phyloP scores from a whole-genome alignment of 2,329 filamentous ascomycete genomes.

The Trichocomaceae sp. region DNA sequence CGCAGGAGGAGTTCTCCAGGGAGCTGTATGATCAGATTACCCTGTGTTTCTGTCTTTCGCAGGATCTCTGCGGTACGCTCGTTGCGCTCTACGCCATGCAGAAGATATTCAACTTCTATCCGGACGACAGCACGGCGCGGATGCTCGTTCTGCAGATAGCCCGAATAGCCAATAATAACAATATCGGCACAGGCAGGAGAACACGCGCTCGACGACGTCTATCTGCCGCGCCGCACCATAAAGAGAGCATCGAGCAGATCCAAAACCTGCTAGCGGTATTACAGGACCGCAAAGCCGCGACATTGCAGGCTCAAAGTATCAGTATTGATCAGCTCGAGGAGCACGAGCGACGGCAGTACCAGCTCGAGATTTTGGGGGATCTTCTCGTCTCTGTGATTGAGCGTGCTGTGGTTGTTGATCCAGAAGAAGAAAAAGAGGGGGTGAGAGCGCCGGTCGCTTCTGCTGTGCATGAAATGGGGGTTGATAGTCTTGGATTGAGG shows the following conservation, averaged over 20 bases:
- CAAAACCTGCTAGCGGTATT: slow-evolving; percentile 40
- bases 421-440: slow-evolving; percentile 19
- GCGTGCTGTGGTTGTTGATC: slow-evolving; percentile 21
- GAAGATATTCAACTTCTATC: slow-evolving; percentile 39
- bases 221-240: slow-evolving; percentile 35
- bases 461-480: slow-evolving; percentile 35
- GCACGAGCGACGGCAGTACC: slow-evolving; percentile 32
- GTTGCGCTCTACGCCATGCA: slow-evolving; percentile 45
- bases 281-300: slow-evolving; percentile 31
- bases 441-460: slow-evolving; percentile 29
- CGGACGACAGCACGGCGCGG: slow-evolving; percentile 42
- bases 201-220: slow-evolving; percentile 35
- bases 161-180: slow-evolving; percentile 27
- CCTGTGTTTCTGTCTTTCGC: slow-evolving; percentile 44
- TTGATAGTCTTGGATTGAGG: slow-evolving; percentile 19
- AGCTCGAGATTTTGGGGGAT: slow-evolving; percentile 39
- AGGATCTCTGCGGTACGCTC: slow-evolving; percentile 45
- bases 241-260: slow-evolving; percentile 41
- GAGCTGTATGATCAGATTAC: slow-evolving; percentile 49
- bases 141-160: slow-evolving; percentile 46
- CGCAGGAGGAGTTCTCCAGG: slow-evolving; percentile 37
- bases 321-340: slow-evolving; percentile 31
- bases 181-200: slow-evolving; percentile 24
- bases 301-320: slow-evolving; percentile 27
- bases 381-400: slow-evolving; percentile 37